A percentile compares a stretch with the other conserved stretches of the same genome.
phyloP scores from a whole-genome alignment of 129 eudicot species.

The Chrysanthemum seticuspe region DNA sequence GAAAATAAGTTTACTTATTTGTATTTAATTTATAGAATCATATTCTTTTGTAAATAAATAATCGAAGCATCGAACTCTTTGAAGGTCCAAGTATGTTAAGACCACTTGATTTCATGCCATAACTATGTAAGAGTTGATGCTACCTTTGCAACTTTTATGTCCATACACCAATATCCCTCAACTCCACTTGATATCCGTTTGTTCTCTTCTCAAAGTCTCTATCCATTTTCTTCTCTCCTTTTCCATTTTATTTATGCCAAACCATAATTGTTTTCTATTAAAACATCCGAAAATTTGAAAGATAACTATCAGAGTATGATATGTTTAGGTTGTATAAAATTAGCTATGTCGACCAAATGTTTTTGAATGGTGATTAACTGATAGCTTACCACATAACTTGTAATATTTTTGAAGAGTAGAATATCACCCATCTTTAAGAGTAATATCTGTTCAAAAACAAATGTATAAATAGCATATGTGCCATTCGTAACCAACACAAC shows the following conservation, averaged over 20 bases:
- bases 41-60: background rate
- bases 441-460: too few relatives aligned
- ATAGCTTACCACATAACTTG: too few relatives aligned
- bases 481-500: too few relatives aligned
- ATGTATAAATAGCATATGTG: too few relatives aligned
- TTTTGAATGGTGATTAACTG: too few relatives aligned
- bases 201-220: background rate
- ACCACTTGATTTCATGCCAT: conserved; percentile 23
- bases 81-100: conserved; percentile 3
- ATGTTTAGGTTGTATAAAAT: too few relatives aligned
- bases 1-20: too few relatives aligned
- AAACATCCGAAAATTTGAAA: background rate
- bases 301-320: background rate
- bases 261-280: background rate
- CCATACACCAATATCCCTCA: conserved; percentile 19
- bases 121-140: conserved; percentile 9
- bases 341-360: too few relatives aligned
- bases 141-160: conserved; percentile 17
- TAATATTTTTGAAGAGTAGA: too few relatives aligned
- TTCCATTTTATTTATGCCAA: background rate
- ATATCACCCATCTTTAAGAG: too few relatives aligned
- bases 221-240: background rate
- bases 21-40: too few relatives aligned
- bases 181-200: background rate
- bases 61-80: too few relatives aligned